Percentiles rank a stretch among this genome's conserved stretches.
Evolutionary conservation across 495 filamentous ascomycete species (phyloP).

Genomic region (Hypomontagnella monticulosa): DNA sequence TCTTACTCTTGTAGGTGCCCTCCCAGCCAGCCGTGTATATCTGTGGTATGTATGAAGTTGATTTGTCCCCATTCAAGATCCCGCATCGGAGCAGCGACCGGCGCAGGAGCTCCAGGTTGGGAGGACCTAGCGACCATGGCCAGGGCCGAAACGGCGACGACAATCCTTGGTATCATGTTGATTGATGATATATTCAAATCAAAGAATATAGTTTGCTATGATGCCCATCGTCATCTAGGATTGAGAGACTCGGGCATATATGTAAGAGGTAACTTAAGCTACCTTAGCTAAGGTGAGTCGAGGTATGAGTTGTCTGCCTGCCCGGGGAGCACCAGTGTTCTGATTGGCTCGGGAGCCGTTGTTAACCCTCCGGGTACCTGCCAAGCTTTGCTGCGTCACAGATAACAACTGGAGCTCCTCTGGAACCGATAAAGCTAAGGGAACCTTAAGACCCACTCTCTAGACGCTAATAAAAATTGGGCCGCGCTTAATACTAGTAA

Average conservation of each 20-base stretch:
- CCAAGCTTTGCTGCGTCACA: conserved; percentile 38
- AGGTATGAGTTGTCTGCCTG: conserved; percentile 23
- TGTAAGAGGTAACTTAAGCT: conserved; percentile 7
- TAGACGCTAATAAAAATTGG: not conserved
- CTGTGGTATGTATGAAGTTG: conserved; percentile 94
- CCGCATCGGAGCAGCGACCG: conserved; percentile 83
- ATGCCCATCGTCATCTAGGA: conserved; percentile 22
- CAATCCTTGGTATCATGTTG: conserved; percentile 40
- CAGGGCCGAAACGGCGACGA: conserved; percentile 39
- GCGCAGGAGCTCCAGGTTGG: conserved; percentile 82
- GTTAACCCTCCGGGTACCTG: conserved; percentile 35
- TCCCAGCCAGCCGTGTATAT: conserved; percentile 95
- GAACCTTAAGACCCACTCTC: not conserved
- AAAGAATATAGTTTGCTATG: not conserved
- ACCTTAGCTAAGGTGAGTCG: not conserved
- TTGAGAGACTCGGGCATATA: conserved; percentile 7
- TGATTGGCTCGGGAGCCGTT: not conserved
- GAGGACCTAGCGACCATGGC: conserved; percentile 58
- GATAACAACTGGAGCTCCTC: conserved; percentile 6
- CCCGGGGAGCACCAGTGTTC: not conserved
- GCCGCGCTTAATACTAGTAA: not conserved
- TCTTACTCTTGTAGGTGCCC: conserved; percentile 89
- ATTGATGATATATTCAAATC: conserved; percentile 1
- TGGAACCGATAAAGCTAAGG: conserved; percentile 15
- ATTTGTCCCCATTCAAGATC: conserved; percentile 88